Evolutionary conservation across 169 alveolate genomes (phyloP).

Genomic region (Eimeria praecox): DNA sequence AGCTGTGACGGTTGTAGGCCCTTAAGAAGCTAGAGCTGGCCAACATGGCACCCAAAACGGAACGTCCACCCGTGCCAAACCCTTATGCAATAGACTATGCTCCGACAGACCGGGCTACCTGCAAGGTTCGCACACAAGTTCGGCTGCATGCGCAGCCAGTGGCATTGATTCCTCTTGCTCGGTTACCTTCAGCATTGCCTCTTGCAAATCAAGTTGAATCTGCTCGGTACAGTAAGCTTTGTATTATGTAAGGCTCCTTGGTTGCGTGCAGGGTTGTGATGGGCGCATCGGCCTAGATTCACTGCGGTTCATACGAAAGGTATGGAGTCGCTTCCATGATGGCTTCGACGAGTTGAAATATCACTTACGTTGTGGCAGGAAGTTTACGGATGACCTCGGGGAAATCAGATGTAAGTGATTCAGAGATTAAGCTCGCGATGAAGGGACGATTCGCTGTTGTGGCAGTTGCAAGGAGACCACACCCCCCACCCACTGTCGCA

Average conservation of each 20-base stretch:
- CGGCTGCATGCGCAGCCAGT: neutral
- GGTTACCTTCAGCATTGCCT: too few species aligned
- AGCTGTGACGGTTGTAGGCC: neutral
- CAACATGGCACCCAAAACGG: conserved; percentile 66
- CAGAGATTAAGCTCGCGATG: neutral
- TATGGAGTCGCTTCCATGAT: conserved; percentile 83
- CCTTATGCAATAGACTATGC: conserved; percentile 81
- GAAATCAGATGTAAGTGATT: conserved; percentile 39
- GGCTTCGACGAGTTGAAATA: conserved; percentile 78
- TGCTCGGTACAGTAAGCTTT: neutral
- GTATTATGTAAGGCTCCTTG: neutral
- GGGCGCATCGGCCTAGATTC: conserved; percentile 78
- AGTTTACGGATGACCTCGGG: conserved; percentile 35
- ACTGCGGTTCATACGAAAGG: conserved; percentile 77
- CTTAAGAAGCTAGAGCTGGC: neutral
- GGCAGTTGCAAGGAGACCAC: neutral
- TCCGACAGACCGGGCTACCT: conserved; percentile 83
- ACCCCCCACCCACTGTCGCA: neutral
- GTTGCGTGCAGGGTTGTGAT: conserved; percentile 67
- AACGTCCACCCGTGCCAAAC: conserved; percentile 66
- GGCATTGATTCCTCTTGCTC: neutral
- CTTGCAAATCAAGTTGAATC: neutral
- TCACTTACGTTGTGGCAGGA: conserved; percentile 81
- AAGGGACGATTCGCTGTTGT: neutral
- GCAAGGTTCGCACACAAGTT: conserved; percentile 70